A percentile compares a stretch with the other conserved stretches of the same genome.
phyloP scores from a whole-genome alignment of 257 asterid species.

The Solanum peruvianum region DNA sequence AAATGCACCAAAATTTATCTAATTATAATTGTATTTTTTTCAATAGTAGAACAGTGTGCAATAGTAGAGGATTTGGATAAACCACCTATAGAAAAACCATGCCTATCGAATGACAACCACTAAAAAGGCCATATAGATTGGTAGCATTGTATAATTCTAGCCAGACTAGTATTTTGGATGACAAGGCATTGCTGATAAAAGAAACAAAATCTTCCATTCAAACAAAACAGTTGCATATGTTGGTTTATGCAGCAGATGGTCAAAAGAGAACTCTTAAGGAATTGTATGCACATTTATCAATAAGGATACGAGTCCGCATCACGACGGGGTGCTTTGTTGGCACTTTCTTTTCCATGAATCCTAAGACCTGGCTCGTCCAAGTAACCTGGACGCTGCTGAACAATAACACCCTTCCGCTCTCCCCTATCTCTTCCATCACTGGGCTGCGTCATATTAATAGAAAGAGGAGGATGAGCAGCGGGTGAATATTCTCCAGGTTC shows the following conservation, averaged over 20 bases:
- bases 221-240: not conserved
- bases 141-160: not conserved
- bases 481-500: conserved; percentile 96
- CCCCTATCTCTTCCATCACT: conserved; percentile 78
- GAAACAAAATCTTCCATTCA: not conserved
- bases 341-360: conserved; percentile 69
- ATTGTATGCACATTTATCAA: not conserved
- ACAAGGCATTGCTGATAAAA: not conserved
- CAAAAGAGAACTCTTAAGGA: not conserved
- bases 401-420: conserved; percentile 63
- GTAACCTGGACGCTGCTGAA: conserved; percentile 65
- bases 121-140: not conserved
- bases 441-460: conserved; percentile 43
- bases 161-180: not conserved
- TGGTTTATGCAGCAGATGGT: not conserved
- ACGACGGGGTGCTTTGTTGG: conserved; percentile 64
- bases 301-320: conserved; percentile 88
- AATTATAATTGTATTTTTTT: not conserved
- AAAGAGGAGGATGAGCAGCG: conserved; percentile 38
- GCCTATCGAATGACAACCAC: not conserved
- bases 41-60: not conserved
- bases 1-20: not conserved
- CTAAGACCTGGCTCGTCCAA: conserved; percentile 75
- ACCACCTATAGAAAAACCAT: not conserved
- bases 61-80: not conserved